A percentile compares a stretch with the other conserved stretches of the same genome.
Evolutionary conservation across 1,284 basidiomycete genomes (phyloP).

Genomic region (Rhodotorula sp.): DNA sequence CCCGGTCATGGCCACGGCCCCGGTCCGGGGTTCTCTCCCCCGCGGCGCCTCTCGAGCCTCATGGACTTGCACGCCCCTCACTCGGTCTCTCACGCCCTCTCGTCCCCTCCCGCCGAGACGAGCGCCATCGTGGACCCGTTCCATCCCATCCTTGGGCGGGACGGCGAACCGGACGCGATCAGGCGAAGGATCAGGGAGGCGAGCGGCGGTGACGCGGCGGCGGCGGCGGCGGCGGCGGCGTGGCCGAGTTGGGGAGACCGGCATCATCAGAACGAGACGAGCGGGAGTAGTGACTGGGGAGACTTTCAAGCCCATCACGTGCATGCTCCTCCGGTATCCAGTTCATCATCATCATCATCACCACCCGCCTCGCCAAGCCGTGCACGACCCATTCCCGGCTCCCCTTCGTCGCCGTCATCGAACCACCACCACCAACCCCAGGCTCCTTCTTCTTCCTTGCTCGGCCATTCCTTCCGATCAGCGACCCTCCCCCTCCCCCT

Average conservation of each 20-base stretch:
- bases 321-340: neutral
- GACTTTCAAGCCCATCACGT: slow-evolving; percentile 5
- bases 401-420: too few species aligned
- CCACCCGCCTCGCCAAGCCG: neutral
- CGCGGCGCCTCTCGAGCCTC: slow-evolving; percentile 32
- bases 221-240: neutral
- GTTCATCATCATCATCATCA: neutral
- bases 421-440: neutral
- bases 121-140: slow-evolving; percentile 19
- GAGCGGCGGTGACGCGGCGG: neutral
- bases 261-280: neutral
- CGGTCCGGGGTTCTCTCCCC: slow-evolving; percentile 23
- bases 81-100: slow-evolving; percentile 9
- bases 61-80: slow-evolving; percentile 16
- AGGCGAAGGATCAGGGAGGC: neutral
- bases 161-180: neutral
- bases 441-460: neutral
- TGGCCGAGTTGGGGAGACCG: too few species aligned
- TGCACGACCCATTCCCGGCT: neutral
- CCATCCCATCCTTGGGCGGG: neutral
- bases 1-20: neutral
- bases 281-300: slow-evolving; percentile 17
- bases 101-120: slow-evolving; percentile 16
- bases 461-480: neutral
- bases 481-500: neutral